Evolutionary conservation across 176 grass and related monocot genomes (phyloP).

Genomic region (Calamus simplicifolius): DNA sequence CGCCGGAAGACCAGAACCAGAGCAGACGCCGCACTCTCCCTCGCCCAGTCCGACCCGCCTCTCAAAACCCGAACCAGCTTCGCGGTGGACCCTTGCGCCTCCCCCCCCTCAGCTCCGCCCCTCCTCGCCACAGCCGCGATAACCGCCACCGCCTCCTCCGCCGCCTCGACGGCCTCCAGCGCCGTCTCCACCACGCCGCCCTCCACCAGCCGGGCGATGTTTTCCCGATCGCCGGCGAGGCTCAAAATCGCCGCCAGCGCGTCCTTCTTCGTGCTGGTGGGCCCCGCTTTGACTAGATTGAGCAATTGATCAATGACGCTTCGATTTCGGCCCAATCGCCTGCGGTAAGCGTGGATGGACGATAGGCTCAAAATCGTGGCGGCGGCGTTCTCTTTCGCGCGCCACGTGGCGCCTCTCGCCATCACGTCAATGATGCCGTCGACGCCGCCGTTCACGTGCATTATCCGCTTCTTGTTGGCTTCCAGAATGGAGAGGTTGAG

Average conservation of each 20-base stretch:
- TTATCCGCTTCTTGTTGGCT: conserved; percentile 88
- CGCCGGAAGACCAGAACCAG: conserved; percentile 80
- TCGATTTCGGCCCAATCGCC: conserved; percentile 54
- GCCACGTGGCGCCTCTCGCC: conserved; percentile 54
- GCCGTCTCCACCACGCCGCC: conserved; percentile 50
- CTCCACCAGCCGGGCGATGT: conserved; percentile 50
- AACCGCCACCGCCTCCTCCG: conserved; percentile 42
- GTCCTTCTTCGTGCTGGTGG: conserved; percentile 66
- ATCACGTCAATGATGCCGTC: conserved; percentile 55
- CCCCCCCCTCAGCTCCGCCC: conserved; percentile 62
- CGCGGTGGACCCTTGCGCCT: conserved; percentile 32
- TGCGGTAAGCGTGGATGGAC: conserved; percentile 57
- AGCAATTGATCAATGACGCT: conserved; percentile 36
- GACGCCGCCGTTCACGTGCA: conserved; percentile 70
- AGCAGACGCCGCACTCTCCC: conserved; percentile 62
- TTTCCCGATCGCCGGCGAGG: conserved; percentile 79
- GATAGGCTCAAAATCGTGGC: conserved; percentile 68
- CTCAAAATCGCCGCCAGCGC: conserved; percentile 65
- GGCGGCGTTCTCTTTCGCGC: conserved; percentile 78
- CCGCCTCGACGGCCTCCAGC: conserved; percentile 19
- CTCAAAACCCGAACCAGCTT: conserved; percentile 51
- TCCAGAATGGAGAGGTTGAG: conserved; percentile 87
- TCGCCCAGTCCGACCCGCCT: conserved; percentile 56
- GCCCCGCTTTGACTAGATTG: conserved; percentile 35
- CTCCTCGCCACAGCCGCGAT: conserved; percentile 64